These are phyloP conservation scores for Candida oleophila DNA, from an alignment of 805 yeast species.

Conservation along the genomic window DNA sequence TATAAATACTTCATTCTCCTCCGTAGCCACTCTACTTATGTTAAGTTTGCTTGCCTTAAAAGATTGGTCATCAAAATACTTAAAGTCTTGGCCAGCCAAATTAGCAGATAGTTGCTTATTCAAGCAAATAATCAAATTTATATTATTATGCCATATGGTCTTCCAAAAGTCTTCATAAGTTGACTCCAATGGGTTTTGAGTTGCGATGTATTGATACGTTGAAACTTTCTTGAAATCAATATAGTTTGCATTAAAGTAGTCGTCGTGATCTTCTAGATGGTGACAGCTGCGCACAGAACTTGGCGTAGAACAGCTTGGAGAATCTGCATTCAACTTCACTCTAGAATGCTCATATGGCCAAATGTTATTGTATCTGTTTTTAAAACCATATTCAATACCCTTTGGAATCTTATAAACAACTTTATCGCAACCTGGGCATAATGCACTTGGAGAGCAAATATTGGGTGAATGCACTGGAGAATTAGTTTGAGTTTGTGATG, in stretches of 20 bases:
- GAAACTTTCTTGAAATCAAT: constrained; percentile 28
- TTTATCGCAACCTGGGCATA: constrained; percentile 43
- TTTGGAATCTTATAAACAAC: constrained; percentile 38
- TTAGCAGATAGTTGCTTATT: constrained; percentile 25
- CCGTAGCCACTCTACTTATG: constrained; percentile 10
- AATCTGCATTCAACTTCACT: constrained; percentile 28
- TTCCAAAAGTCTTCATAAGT: constrained; percentile 47
- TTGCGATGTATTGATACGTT: constrained; percentile 37
- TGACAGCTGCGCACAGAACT: constrained; percentile 8
- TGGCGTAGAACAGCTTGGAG: constrained; percentile 16
- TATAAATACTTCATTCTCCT: constrained; percentile 14
- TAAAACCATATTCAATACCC: constrained; percentile 45
- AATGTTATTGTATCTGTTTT: constrained; percentile 45
- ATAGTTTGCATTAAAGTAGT: constrained; percentile 47
- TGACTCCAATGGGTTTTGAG: constrained; percentile 43
- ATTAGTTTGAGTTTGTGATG: constrained; percentile 4
- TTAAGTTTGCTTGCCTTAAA: constrained; percentile 14
- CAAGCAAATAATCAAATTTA: constrained; percentile 35
- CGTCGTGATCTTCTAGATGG: constrained; percentile 22
- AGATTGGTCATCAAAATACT: constrained; percentile 18
- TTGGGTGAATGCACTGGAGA: constrained; percentile 15
- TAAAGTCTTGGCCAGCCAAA: constrained; percentile 14
- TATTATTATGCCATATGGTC: constrained; percentile 32
- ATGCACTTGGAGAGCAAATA: constrained; percentile 38
- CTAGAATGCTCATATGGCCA: constrained; percentile 53